Base-by-base conservation (phyloP, 2,329 filamentous ascomycete species). In the Aspergillus sojae region DNA sequence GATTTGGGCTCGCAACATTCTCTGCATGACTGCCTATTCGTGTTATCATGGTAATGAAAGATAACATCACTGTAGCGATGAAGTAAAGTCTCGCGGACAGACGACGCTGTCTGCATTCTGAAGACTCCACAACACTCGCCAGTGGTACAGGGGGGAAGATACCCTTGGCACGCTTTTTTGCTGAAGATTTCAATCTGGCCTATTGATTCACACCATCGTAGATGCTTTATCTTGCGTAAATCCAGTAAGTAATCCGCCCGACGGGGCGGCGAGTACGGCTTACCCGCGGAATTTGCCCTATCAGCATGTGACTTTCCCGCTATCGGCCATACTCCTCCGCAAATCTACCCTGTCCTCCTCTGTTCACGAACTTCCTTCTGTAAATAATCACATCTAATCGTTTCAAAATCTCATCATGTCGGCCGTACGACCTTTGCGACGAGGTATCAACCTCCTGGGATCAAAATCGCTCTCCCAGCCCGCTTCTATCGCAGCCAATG, bases 291-390 rank as follows among this genome's bases (percentile, higher is more conserved):
- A 67, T 63, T 68, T 52, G 19, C 36, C 74, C 72, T 78, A 78
- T 78, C 75, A 30, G 26, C 75, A 78, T 72, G 74, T 78, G 75
- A 78, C 68, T 78, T 78, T 77, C 46, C 76, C 75, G 76, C 59
- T 57, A 61, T 61, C 59, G 28, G 3, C 21, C 16, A n/a, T 26
- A 26, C 30, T 41, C 43, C 43, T 57, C 60, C 54, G 32, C 54
- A 57, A 50, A 46, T 61, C 43, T 28, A 39, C 12, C 26, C 30
- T 34, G 28, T 46, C 41, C 43, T 41, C 54, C 23, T 26, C 34
- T 46, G 43, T n/a, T 32, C 41, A 43, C n/a, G 30, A 52, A 57
- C 54, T 57, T 53, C 30, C 34, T 57, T 57, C 60, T 58, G 65
- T 62, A 46, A 58, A 59, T 60, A 30, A 48, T 56, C 41, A 36